These are phyloP conservation scores for Penicillium paradoxum DNA, from an alignment of 495 filamentous ascomycete genomes.

Conservation along the genomic window DNA sequence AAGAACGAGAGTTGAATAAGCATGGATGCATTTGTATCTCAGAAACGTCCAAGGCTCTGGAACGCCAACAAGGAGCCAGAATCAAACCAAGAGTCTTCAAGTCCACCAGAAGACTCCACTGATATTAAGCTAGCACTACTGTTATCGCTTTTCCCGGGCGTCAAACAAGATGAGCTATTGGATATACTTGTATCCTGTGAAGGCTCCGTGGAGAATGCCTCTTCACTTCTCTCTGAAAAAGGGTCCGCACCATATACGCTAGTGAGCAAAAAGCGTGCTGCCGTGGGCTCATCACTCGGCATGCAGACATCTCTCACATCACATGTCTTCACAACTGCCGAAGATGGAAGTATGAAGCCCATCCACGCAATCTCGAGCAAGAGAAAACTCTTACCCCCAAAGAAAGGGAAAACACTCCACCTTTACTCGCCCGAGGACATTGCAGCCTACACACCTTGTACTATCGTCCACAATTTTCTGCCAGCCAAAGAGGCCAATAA, in stretches of 20 bases:
- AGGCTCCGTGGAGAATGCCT: constrained; percentile 66
- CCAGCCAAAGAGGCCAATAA: constrained; percentile 62
- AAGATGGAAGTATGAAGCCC: constrained; percentile 24
- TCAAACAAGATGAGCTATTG: constrained; percentile 61
- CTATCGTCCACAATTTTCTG: constrained; percentile 87
- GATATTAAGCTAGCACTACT: constrained; percentile 85
- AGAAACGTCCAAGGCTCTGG: constrained; percentile 44
- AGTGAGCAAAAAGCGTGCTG: constrained; percentile 29
- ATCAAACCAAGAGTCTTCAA: background rate
- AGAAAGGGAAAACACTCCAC: constrained; percentile 76
- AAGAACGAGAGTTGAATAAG: background rate
- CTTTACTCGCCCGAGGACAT: constrained; percentile 77
- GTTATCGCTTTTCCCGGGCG: constrained; percentile 63
- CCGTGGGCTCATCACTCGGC: constrained; percentile 16
- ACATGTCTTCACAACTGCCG: constrained; percentile 32
- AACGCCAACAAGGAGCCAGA: constrained; percentile 4
- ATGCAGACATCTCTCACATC: constrained; percentile 44
- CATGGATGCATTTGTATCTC: constrained; percentile 57
- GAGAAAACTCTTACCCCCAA: constrained; percentile 43
- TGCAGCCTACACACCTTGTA: constrained; percentile 76
- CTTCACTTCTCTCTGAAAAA: constrained; percentile 44
- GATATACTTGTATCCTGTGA: constrained; percentile 73
- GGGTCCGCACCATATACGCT: background rate
- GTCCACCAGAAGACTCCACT: constrained; percentile 60
- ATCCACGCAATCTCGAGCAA: constrained; percentile 35